Evolutionary conservation across 139 green algal species (phyloP).

Genomic region (Closterium sp.): DNA sequence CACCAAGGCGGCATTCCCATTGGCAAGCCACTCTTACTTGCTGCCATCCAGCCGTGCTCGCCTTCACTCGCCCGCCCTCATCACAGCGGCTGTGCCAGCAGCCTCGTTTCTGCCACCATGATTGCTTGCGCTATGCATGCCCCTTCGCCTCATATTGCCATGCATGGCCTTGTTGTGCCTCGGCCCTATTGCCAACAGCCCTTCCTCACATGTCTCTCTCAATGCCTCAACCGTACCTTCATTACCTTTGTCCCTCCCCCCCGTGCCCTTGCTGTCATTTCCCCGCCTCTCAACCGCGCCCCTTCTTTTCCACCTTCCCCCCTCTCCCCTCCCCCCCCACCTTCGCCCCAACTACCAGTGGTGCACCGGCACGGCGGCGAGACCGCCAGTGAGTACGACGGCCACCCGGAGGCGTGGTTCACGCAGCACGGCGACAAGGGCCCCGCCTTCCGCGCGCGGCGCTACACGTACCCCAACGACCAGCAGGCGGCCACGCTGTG

Average conservation of each 20-base stretch:
- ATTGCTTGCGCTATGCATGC: no score
- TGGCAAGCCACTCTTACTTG: background rate
- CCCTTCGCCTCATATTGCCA: no score
- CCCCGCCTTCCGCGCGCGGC: background rate
- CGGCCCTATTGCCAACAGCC: no score
- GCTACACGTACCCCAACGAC: constrained; percentile 25
- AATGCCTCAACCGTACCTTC: no score
- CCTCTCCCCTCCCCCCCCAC: background rate
- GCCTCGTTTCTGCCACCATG: no score
- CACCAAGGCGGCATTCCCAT: constrained; percentile 9
- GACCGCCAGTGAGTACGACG: background rate
- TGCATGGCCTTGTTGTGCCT: no score
- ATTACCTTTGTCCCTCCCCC: background rate
- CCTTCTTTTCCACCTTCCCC: background rate
- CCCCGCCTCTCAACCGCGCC: background rate
- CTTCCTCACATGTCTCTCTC: background rate
- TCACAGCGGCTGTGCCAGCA: no score
- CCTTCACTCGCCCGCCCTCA: no score
- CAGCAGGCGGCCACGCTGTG: constrained; percentile 18
- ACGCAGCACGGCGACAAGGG: constrained; percentile 7
- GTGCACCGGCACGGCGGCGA: constrained; percentile 4
- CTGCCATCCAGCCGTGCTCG: no score
- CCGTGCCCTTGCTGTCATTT: background rate
- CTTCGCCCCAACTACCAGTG: background rate
- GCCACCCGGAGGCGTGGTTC: constrained; percentile 21